Conservation (phyloP, 139 green algal genomes). For the Nannochloris sp. region DNA sequence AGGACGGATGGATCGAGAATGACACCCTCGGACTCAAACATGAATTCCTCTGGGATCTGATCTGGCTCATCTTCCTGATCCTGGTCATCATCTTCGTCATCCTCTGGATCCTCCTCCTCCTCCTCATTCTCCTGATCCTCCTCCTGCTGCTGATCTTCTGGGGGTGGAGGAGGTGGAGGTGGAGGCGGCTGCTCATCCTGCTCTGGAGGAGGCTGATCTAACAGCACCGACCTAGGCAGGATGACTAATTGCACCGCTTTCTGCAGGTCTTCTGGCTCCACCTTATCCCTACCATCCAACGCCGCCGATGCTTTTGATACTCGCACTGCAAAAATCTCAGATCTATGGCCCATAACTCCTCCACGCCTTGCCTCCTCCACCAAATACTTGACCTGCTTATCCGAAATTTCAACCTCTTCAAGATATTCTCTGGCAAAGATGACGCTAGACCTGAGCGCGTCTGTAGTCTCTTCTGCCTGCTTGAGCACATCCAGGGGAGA, state of each 20-base stretch:
- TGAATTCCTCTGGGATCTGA: conserved; percentile 96
- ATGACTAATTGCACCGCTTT: conserved; percentile 96
- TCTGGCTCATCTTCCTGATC: conserved; percentile 39
- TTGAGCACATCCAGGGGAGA: conserved; percentile 29
- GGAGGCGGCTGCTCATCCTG: conserved; percentile 74
- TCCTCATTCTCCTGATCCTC: conserved; percentile 77
- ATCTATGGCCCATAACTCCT: conserved; percentile 75
- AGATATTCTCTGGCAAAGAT: conserved; percentile 95
- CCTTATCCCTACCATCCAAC: conserved; percentile 70
- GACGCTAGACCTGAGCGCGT: conserved; percentile 69
- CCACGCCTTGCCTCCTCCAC: conserved; percentile 86
- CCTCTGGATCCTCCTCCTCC: conserved; percentile 45
- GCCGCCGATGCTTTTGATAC: conserved; percentile 77
- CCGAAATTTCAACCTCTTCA: conserved; percentile 79
- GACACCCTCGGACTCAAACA: conserved; percentile 95
- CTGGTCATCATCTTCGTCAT: conserved; percentile 42
- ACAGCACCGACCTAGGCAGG: conserved; percentile 25
- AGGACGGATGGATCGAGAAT: conserved; percentile 86
- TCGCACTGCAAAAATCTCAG: conserved; percentile 90
- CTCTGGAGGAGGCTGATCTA: conserved; percentile 14
- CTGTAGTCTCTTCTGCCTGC: conserved; percentile 76
- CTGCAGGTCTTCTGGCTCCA: conserved; percentile 88
- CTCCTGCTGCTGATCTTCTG: conserved; percentile 58
- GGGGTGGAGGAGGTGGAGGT: conserved; percentile 62
- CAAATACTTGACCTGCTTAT: conserved; percentile 89